Conservation (phyloP, 306 rosid species). For the Dalbergia oliveri region DNA sequence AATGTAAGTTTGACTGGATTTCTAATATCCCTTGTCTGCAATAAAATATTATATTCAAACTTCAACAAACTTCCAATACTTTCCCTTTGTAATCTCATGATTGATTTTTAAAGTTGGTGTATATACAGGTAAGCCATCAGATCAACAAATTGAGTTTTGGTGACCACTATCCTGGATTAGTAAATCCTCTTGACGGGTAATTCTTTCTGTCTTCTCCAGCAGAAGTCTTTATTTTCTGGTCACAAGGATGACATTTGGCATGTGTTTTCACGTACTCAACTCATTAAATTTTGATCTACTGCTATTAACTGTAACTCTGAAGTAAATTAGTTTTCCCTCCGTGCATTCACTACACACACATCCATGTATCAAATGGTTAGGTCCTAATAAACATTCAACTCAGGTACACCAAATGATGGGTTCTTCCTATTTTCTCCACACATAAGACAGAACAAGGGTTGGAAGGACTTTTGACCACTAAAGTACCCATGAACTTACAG, state of each 20-base stretch:
- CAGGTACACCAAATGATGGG: conserved; percentile 5
- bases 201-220: conserved; percentile 46
- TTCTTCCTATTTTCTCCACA: conserved; percentile 30
- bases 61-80: conserved; percentile 21
- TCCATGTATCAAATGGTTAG: conserved; percentile 8
- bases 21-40: conserved; percentile 17
- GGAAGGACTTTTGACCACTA: conserved; percentile 6
- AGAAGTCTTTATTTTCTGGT: conserved; percentile 39
- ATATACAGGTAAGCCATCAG: conserved; percentile 84
- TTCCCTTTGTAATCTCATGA: conserved; percentile 17
- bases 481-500: conserved; percentile 10
- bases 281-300: conserved; percentile 29
- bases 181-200: conserved; percentile 97
- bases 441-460: conserved; percentile 2
- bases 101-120: conserved; percentile 44
- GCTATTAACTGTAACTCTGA: conserved; percentile 13
- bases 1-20: conserved; percentile 66
- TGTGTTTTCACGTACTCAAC: conserved; percentile 3
- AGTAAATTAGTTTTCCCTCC: conserved; percentile 17
- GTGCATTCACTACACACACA: background rate
- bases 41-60: conserved; percentile 5
- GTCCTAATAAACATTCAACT: conserved; percentile 4
- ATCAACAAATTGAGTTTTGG: conserved; percentile 89
- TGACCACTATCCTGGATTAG: conserved; percentile 73
- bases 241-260: conserved; percentile 14